These are phyloP conservation scores for Colletotrichum orbiculare DNA, from an alignment of 2,329 filamentous ascomycete genomes.

Conservation along the genomic window DNA sequence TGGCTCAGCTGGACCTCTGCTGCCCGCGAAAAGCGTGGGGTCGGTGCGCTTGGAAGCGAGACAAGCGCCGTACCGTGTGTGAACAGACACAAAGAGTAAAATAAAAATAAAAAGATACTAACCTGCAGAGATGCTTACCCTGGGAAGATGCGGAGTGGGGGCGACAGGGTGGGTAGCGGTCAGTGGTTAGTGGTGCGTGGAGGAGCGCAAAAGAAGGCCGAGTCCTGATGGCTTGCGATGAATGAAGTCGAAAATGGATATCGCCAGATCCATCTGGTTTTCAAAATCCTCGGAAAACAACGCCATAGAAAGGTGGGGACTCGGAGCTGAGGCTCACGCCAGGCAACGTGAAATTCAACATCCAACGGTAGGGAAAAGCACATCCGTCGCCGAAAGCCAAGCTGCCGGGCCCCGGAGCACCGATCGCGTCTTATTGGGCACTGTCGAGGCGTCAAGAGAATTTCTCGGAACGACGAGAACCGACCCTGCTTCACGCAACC, in stretches of 20 bases:
- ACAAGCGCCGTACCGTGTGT: neutral
- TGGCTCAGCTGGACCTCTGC: slow-evolving; percentile 8
- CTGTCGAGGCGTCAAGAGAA: slow-evolving; percentile 25
- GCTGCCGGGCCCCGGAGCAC: slow-evolving; percentile 26
- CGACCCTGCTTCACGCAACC: slow-evolving; percentile 16
- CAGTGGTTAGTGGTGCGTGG: slow-evolving; percentile 14
- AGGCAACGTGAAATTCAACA: too few species aligned
- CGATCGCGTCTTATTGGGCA: slow-evolving; percentile 29
- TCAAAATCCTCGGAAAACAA: neutral
- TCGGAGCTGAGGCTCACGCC: slow-evolving; percentile 28
- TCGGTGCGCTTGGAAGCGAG: slow-evolving; percentile 31
- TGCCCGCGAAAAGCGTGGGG: slow-evolving; percentile 20
- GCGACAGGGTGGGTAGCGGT: slow-evolving; percentile 16
- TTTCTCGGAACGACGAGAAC: slow-evolving; percentile 37
- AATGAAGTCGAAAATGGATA: slow-evolving; percentile 16
- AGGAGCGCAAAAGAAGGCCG: neutral
- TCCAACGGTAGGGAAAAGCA: neutral
- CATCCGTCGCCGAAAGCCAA: slow-evolving; percentile 23
- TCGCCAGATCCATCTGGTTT: slow-evolving; percentile 26
- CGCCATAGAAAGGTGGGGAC: slow-evolving; percentile 13
- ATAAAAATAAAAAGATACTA: neutral
- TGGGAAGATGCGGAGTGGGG: neutral
- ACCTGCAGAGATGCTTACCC: neutral
- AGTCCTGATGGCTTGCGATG: slow-evolving; percentile 12
- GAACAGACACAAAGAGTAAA: slow-evolving; percentile 2